Conservation (phyloP, 495 filamentous ascomycete genomes). For the Tuber magnatum region DNA sequence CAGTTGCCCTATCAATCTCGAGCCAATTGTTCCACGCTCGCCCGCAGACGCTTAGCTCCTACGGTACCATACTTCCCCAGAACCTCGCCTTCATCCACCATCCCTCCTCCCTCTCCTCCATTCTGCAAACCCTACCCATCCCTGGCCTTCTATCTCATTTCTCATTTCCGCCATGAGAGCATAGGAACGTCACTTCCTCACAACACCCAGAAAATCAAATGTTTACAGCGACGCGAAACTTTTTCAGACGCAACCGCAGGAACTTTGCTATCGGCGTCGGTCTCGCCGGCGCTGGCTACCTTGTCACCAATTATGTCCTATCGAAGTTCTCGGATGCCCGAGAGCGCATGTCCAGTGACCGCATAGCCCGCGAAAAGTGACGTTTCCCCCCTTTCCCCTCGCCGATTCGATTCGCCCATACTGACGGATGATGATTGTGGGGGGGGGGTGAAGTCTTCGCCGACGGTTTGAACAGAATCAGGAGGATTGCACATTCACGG, state of each 20-base stretch:
- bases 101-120: neutral
- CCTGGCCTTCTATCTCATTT: slow-evolving; percentile 9
- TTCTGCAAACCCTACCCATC: slow-evolving; percentile 1
- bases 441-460: slow-evolving; percentile 56
- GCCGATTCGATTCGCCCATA: neutral
- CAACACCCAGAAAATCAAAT: slow-evolving; percentile 17
- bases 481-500: slow-evolving; percentile 96
- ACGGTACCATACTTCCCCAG: neutral
- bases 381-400: slow-evolving; percentile 35
- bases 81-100: neutral
- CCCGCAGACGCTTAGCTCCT: neutral
- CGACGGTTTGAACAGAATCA: slow-evolving; percentile 97
- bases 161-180: slow-evolving; percentile 21
- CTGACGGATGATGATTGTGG: neutral
- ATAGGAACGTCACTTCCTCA: slow-evolving; percentile 12
- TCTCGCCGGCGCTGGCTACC: slow-evolving; percentile 79
- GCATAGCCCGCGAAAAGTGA: slow-evolving; percentile 93
- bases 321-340: slow-evolving; percentile 83
- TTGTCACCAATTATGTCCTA: slow-evolving; percentile 86
- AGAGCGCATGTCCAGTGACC: slow-evolving; percentile 89
- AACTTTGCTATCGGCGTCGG: slow-evolving; percentile 79
- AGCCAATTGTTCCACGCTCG: neutral
- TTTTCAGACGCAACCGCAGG: slow-evolving; percentile 86
- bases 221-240: slow-evolving; percentile 56
- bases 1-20: neutral